A percentile compares a stretch with the other conserved stretches of the same genome.
Evolutionary conservation across 495 filamentous ascomycete genomes (phyloP).

Genomic region (Elaphomyces granulatus): DNA sequence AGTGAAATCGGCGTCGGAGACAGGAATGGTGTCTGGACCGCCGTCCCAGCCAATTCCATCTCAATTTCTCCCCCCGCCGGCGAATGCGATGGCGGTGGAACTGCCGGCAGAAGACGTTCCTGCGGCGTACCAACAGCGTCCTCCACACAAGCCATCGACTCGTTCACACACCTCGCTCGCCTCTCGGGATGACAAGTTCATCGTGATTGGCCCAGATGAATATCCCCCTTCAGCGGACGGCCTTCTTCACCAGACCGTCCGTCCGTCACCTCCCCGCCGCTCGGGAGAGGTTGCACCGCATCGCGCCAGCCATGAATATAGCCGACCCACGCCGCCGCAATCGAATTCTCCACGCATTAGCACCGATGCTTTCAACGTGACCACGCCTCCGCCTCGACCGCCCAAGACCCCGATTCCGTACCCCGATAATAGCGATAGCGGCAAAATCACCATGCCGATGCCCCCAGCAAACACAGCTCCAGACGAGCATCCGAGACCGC

Average conservation of each 20-base stretch:
- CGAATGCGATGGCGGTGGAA: constrained; percentile 43
- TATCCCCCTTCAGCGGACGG: constrained; percentile 28
- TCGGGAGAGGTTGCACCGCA: constrained; percentile 26
- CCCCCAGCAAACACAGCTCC: constrained; percentile 11
- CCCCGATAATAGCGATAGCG: constrained; percentile 20
- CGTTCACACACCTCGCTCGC: constrained; percentile 16
- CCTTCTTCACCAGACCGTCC: constrained; percentile 19
- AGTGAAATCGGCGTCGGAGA: constrained; percentile 8
- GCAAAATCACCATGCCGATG: constrained; percentile 21
- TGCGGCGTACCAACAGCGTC: constrained; percentile 21
- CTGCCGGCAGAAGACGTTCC: constrained; percentile 45
- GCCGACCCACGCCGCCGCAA: constrained; percentile 23
- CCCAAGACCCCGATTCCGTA: constrained; percentile 70
- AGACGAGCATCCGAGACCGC: constrained; percentile 32
- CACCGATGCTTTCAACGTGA: constrained; percentile 12
- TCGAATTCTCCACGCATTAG: constrained; percentile 14
- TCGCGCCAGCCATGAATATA: constrained; percentile 23
- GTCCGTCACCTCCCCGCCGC: constrained; percentile 18
- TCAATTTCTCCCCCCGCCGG: constrained; percentile 23
- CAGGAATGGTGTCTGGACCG: constrained; percentile 14
- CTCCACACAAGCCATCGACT: constrained; percentile 15
- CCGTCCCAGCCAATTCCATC: constrained; percentile 7
- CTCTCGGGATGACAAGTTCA: constrained; percentile 44
- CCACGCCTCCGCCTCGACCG: constrained; percentile 61
- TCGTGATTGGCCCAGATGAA: constrained; percentile 43